A percentile compares a stretch with the other conserved stretches of the same genome.
Conservation (phyloP, 2,329 filamentous ascomycete genomes). For the Ophiostoma ulmi region DNA sequence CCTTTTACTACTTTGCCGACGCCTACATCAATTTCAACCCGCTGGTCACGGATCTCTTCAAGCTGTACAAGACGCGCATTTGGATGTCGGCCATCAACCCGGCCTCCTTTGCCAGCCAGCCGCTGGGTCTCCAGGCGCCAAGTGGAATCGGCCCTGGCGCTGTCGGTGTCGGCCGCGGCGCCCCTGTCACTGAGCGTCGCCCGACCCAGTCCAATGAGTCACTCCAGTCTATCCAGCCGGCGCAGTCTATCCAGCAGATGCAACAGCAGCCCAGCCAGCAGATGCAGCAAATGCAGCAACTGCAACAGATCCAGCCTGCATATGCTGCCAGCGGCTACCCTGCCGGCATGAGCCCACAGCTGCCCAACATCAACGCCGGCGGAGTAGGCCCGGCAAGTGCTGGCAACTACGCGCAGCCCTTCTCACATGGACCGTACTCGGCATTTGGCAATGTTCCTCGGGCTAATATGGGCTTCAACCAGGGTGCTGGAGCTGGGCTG, state of each 20-base stretch:
- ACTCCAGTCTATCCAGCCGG: slow-evolving; percentile 12
- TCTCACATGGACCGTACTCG: slow-evolving; percentile 39
- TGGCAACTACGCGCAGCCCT: slow-evolving; percentile 32
- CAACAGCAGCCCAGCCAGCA: slow-evolving; percentile 22
- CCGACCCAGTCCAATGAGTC: slow-evolving; percentile 25
- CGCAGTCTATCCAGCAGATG: slow-evolving; percentile 6
- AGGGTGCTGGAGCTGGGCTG: slow-evolving; percentile 36
- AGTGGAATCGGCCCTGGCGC: slow-evolving; percentile 62
- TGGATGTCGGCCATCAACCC: slow-evolving; percentile 99
- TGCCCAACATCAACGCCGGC: not conserved
- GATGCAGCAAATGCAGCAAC: slow-evolving; percentile 15
- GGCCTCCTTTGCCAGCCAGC: slow-evolving; percentile 82
- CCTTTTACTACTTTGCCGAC: slow-evolving; percentile 98
- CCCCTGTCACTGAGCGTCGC: slow-evolving; percentile 46
- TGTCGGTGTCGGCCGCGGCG: slow-evolving; percentile 52
- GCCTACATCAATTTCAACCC: slow-evolving; percentile 99
- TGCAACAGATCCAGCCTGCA: slow-evolving; percentile 15
- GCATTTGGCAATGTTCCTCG: slow-evolving; percentile 42
- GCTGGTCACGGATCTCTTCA: slow-evolving; percentile 94
- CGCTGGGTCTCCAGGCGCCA: slow-evolving; percentile 64
- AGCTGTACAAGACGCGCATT: slow-evolving; percentile 98
- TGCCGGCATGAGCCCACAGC: not conserved
- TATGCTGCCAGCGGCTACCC: not conserved
- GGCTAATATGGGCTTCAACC: slow-evolving; percentile 29
- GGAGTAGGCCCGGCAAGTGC: not conserved